Evolutionary conservation across 1,139 yeast genomes (phyloP).

Genomic region (Scheffersomyces segobiensis): DNA sequence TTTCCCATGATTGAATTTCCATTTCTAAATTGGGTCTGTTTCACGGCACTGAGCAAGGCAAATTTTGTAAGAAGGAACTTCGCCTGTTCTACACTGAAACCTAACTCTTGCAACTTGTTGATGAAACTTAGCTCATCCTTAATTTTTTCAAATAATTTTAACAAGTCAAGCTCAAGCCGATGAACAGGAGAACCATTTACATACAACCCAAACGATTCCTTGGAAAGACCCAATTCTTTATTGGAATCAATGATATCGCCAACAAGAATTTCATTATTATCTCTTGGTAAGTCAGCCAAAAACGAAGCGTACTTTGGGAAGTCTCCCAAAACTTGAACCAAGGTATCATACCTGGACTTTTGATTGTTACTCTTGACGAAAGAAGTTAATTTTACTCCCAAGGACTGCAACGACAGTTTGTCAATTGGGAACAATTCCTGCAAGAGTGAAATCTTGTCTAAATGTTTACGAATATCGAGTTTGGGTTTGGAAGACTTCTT

Average conservation of each 20-base stretch:
- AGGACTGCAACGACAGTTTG: conserved; percentile 28
- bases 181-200: conserved; percentile 62
- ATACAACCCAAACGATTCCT: conserved; percentile 53
- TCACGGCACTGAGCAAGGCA: conserved; percentile 41
- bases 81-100: conserved; percentile 36
- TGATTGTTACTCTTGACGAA: conserved; percentile 33
- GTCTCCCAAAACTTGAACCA: conserved; percentile 43
- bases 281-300: conserved; percentile 18
- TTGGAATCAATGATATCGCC: conserved; percentile 24
- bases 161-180: conserved; percentile 43
- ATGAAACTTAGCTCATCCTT: conserved; percentile 38
- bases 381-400: conserved; percentile 51
- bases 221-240: conserved; percentile 33
- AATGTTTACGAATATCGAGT: conserved; percentile 9
- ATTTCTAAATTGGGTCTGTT: conserved; percentile 32
- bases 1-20: conserved; percentile 38
- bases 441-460: conserved; percentile 9
- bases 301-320: conserved; percentile 51
- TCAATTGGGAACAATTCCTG: conserved; percentile 4
- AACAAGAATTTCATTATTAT: not conserved
- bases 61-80: conserved; percentile 44
- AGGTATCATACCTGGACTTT: conserved; percentile 27
- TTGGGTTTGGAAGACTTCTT: not conserved
- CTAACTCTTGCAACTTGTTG: conserved; percentile 29
- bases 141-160: conserved; percentile 34